Evolutionary conservation across 78 protist species (phyloP), one percentile per base, ranked within the genome.

Genomic region (Cyanophora paradoxa): DNA sequence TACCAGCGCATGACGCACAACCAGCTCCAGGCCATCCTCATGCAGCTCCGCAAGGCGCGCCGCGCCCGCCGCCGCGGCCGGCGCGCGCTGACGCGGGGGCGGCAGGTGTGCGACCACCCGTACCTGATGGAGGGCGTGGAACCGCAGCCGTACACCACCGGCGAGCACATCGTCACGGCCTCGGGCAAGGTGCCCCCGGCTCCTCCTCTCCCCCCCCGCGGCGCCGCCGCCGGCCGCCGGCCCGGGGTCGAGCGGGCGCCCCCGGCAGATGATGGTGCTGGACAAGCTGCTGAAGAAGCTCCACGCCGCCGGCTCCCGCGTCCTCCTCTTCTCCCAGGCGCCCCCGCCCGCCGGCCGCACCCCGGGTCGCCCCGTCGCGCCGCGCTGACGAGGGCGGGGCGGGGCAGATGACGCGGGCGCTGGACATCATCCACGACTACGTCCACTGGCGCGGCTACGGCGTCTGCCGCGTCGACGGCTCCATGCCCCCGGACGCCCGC

Each of bases 51-150:
- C 48, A 84, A 93, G 93, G n/a, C n/a, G n/a, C n/a, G n/a, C n/a
- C n/a, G n/a, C n/a, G n/a, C n/a, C n/a, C n/a, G n/a, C n/a, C n/a
- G n/a, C n/a, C n/a, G n/a, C n/a, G n/a, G n/a, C n/a, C n/a, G n/a
- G n/a, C n/a, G n/a, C n/a, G n/a, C n/a, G n/a, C n/a, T n/a, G n/a
- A n/a, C n/a, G n/a, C n/a, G n/a, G n/a, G 92, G 72, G 86, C 82
- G 61, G n/a, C n/a, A n/a, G n/a, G n/a, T n/a, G n/a, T 87, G 94
- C 74, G 94, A 95, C 78, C 99, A 97, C 74, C 99, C 99, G 52
- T 97, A 93, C 78, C 90, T 97, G 24, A 90, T 97, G 71, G 93
- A 92, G 36, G 98, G 97, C 34, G 86, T 74, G 0, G 99, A 96
- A 72, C 88, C 81, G 5, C n/a, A n/a, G n/a, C n/a, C n/a, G n/a